Evolutionary conservation across 371 early-diverging fungal species (phyloP).

Genomic region (Saksenaea vasiformis): DNA sequence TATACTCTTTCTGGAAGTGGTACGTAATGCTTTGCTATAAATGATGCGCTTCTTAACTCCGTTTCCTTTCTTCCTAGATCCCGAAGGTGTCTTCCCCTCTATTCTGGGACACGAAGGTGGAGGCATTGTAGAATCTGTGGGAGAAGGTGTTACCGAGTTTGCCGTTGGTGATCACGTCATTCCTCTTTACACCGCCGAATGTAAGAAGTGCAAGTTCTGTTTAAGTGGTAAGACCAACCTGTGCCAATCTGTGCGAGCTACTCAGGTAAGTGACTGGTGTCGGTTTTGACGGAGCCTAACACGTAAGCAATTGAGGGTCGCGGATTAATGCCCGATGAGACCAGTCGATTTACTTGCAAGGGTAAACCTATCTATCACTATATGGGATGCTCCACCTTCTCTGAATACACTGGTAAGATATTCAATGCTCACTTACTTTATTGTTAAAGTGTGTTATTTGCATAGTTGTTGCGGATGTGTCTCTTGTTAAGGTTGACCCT

Average conservation of each 20-base stretch:
- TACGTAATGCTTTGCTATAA: slow-evolving; percentile 21
- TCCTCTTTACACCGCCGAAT: slow-evolving; percentile 93
- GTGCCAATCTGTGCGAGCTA: slow-evolving; percentile 87
- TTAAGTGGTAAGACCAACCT: slow-evolving; percentile 94
- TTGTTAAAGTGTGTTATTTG: not conserved
- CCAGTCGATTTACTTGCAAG: slow-evolving; percentile 91
- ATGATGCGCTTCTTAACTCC: no score
- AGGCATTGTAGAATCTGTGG: slow-evolving; percentile 94
- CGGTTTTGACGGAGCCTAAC: not conserved
- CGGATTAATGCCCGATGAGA: slow-evolving; percentile 95
- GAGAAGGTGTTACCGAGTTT: slow-evolving; percentile 94
- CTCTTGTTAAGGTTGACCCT: slow-evolving; percentile 85
- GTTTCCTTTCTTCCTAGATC: slow-evolving; percentile 54
- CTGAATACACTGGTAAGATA: slow-evolving; percentile 82
- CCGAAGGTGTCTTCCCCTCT: slow-evolving; percentile 89
- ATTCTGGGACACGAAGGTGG: slow-evolving; percentile 97
- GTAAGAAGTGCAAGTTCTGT: slow-evolving; percentile 95
- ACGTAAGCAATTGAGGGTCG: slow-evolving; percentile 57
- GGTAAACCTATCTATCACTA: slow-evolving; percentile 90
- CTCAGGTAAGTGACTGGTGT: slow-evolving; percentile 70
- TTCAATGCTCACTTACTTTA: not conserved
- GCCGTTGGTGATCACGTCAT: slow-evolving; percentile 93
- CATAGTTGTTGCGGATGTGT: slow-evolving; percentile 86
- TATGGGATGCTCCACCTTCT: slow-evolving; percentile 97
- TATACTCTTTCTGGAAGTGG: slow-evolving; percentile 91